Evolutionary conservation across 2,329 filamentous ascomycete genomes (phyloP), one percentile per base, ranked within the genome.

Genomic region (Lasiodiplodia gonubiensis): DNA sequence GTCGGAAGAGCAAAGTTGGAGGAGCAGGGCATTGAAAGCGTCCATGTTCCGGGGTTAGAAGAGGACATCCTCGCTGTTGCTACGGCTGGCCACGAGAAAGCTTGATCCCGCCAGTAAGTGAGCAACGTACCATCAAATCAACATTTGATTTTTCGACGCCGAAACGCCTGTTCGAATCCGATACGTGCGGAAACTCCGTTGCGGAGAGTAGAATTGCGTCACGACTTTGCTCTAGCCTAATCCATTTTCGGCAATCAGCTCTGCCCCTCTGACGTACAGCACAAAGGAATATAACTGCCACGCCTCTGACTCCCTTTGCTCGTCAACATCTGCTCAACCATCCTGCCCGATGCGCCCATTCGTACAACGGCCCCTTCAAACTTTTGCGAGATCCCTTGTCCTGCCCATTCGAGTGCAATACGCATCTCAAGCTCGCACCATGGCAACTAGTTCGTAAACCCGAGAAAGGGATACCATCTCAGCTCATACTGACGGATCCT

Each of bases 61-160:
- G 84, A 87, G 39, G 90, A 94, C 67, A 98, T 98, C 71, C 76
- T 97, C 60, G 81, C 84, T 53, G 89, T 97, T 70, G 94, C 95
- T 3, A 95, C 89, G 48, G 92, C 92, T 55, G 95, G 95, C 0
- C 95, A 98, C 80, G 77, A 78, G 65, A 75, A 80, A 21, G n/a
- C 25, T 10, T 27, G 25, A n/a, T 25, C 27, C 14, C n/a, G 48
- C 21, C 37, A 42, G 55, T 59, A 59, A 59, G 55, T 59, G 37
- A n/a, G n/a, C 53, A 57, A 16, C 53, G 1, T 57, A 8, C 25
- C 12, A 23, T 54, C 11, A 33, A 16, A 21, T 25, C 11, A 7
- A 21, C 11, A 11, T 12, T 14, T 37, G 33, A 11, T 14, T 11
- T 39, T 23, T 25, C 25, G 1, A 33, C 30, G 30, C 30, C 30